Base-by-base conservation (phyloP, 768 basidiomycete species). In the Boletus rufocinnamomeus region DNA sequence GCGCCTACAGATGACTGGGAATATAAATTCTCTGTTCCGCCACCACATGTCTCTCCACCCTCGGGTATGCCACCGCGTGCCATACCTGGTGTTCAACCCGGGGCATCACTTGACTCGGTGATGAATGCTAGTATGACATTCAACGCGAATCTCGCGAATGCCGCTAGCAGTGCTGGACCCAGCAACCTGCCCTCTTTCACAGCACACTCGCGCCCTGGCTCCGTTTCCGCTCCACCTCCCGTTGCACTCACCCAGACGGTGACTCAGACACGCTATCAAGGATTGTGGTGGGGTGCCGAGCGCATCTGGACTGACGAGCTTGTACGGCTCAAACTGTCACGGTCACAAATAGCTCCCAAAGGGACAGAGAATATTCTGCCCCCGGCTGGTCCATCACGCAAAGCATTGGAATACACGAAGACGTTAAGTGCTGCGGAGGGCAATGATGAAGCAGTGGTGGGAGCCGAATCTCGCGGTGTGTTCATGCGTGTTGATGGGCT, bases 281-380 rank as follows among this genome's bases (percentile, higher is more conserved):
- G 91, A 2, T 68, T 95, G 9, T 96, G 92, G 92, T 91, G 89
- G 88, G 94, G 94, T 9, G 84, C 87, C 1, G 93, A 95, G 67
- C 82, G 91, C 32, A 90, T 95, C 53, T 96, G 93, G 93, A 77
- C 81, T 6, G 90, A 89, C 58, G 93, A 96, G 61, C 81, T 95
- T 55, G 82, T 95, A 38, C 83, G 93, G 25, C 77, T 96, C 50
- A 91, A 91, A 65, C 72, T 88, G 27, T 81, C 85, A 1, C 81
- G 90, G 40, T 75, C 79, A 35, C 83, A 84, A 60, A 77, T 92
- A 56, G 88, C 88, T 14, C 89, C 89, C 7, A 65, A 77, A 38
- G 90, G 91, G 23, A 79, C 81, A 2, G 78, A 80, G 46, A 70
- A 82, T 57, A 85, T 93, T 43, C 71, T 79, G 3, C 74, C 85